Evolutionary conservation across 768 basidiomycete genomes (phyloP).

Genomic region (Rhodotorula babjevae): DNA sequence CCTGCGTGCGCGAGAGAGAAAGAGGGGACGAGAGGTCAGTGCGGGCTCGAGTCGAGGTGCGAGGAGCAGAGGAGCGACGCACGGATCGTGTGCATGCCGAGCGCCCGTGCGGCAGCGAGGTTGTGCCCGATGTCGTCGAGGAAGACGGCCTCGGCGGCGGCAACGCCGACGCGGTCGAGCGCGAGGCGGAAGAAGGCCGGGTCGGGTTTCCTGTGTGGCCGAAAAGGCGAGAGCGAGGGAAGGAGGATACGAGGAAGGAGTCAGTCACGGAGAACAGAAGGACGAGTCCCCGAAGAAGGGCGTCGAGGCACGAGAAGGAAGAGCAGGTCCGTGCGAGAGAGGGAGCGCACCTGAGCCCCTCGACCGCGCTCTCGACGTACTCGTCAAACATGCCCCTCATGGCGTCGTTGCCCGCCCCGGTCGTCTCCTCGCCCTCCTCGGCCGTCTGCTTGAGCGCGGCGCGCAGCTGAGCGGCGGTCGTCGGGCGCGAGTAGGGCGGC

Average conservation of each 20-base stretch:
- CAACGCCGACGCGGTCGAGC: constrained; percentile 20
- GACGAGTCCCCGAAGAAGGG: no score
- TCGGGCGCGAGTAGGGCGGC: neutral
- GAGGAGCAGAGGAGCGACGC: neutral
- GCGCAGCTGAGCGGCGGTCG: constrained; percentile 1
- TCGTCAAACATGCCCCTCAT: constrained; percentile 29
- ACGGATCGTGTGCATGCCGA: constrained; percentile 36
- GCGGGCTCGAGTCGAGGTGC: fast-evolving
- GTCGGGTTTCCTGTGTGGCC: constrained; percentile 32
- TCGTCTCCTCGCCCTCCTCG: neutral
- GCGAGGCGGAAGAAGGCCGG: constrained; percentile 30
- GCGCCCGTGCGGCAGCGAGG: constrained; percentile 17
- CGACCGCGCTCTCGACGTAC: constrained; percentile 34
- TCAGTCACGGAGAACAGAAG: neutral
- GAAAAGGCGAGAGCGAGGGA: no score
- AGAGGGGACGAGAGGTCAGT: neutral
- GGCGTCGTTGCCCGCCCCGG: constrained; percentile 10
- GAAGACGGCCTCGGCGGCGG: constrained; percentile 32
- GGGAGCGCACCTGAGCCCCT: constrained; percentile 24
- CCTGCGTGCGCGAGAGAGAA: neutral
- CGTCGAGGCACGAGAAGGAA: neutral
- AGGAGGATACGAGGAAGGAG: neutral
- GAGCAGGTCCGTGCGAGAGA: no score
- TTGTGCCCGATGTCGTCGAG: constrained; percentile 39
- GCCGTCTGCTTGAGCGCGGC: neutral